Evolutionary conservation across 2,329 filamentous ascomycete genomes (phyloP).

Genomic region (Colletotrichum kahawae): DNA sequence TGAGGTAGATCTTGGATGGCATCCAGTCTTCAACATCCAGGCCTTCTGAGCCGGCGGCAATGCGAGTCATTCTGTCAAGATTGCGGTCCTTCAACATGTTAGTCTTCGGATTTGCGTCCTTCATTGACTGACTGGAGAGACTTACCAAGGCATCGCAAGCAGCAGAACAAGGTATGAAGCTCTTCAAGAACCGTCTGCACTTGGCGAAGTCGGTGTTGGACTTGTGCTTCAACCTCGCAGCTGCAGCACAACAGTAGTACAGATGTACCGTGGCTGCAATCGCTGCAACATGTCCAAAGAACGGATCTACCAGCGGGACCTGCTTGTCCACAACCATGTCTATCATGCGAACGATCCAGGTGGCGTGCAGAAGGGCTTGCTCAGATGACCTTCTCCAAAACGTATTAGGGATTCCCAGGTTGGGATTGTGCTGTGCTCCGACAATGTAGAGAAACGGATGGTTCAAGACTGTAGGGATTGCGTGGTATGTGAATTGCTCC

Average conservation of each 20-base stretch:
- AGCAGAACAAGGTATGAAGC: constrained; percentile 50
- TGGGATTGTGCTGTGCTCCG: constrained; percentile 55
- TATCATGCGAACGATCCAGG: constrained; percentile 59
- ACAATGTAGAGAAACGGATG: constrained; percentile 60
- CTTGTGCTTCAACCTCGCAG: constrained; percentile 52
- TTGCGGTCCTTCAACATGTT: constrained; percentile 44
- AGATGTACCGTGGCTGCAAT: constrained; percentile 59
- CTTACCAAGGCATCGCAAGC: constrained; percentile 51
- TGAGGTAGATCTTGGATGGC: constrained; percentile 57
- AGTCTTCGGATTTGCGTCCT: background rate
- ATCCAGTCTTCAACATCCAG: constrained; percentile 57
- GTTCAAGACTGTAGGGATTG: constrained; percentile 55
- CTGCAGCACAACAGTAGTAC: constrained; percentile 57
- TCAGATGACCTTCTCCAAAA: constrained; percentile 60
- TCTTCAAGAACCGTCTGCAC: constrained; percentile 52
- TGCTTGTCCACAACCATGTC: constrained; percentile 59
- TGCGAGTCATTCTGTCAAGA: constrained; percentile 52
- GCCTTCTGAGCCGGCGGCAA: constrained; percentile 52
- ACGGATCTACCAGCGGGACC: constrained; percentile 53
- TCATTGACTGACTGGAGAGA: background rate
- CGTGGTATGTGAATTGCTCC: constrained; percentile 58
- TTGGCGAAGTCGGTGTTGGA: constrained; percentile 57
- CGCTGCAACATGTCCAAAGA: constrained; percentile 55
- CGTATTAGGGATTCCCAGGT: constrained; percentile 56
- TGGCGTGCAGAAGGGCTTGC: constrained; percentile 54